A percentile compares a stretch with the other conserved stretches of the same genome.
These are phyloP conservation scores for Nicotiana noctiflora DNA, from an alignment of 257 asterid species.

Conservation along the genomic window DNA sequence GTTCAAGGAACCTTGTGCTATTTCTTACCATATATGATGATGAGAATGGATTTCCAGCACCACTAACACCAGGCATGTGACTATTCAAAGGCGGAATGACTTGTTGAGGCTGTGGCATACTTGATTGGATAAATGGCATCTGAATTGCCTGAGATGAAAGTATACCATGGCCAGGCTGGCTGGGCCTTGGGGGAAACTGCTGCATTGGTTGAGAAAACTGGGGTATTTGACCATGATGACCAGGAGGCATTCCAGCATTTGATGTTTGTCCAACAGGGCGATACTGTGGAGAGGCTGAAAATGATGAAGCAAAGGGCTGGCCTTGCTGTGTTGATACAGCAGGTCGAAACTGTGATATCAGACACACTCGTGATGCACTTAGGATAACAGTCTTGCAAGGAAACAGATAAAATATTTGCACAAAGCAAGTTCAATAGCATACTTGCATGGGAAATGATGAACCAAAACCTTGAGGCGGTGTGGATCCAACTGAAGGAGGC, in stretches of 20 bases:
- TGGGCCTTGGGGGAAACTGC: slow-evolving; percentile 51
- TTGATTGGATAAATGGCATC: slow-evolving; percentile 39
- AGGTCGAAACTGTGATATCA: slow-evolving; percentile 60
- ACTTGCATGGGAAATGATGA: slow-evolving; percentile 71
- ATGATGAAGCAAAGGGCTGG: slow-evolving; percentile 45
- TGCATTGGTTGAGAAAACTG: slow-evolving; percentile 73
- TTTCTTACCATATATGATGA: slow-evolving; percentile 61
- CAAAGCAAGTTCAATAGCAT: slow-evolving; percentile 17
- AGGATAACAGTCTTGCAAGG: not conserved
- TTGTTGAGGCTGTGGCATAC: slow-evolving; percentile 57
- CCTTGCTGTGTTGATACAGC: slow-evolving; percentile 49
- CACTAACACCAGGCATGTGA: slow-evolving; percentile 27
- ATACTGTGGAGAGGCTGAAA: slow-evolving; percentile 56
- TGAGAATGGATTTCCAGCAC: slow-evolving; percentile 53
- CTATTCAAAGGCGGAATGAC: slow-evolving; percentile 26
- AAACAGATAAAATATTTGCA: not conserved
- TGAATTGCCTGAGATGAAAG: slow-evolving; percentile 39
- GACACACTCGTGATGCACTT: slow-evolving; percentile 11
- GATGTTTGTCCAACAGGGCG: slow-evolving; percentile 55
- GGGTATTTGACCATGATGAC: slow-evolving; percentile 60
- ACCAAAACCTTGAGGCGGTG: slow-evolving; percentile 56
- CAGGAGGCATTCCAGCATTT: slow-evolving; percentile 50
- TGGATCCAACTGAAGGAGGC: slow-evolving; percentile 63
- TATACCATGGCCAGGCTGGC: slow-evolving; percentile 47
- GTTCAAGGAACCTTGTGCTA: slow-evolving; percentile 2